These are phyloP conservation scores for Penicillium macrosclerotiorum DNA, from an alignment of 495 filamentous ascomycete species.

Conservation along the genomic window DNA sequence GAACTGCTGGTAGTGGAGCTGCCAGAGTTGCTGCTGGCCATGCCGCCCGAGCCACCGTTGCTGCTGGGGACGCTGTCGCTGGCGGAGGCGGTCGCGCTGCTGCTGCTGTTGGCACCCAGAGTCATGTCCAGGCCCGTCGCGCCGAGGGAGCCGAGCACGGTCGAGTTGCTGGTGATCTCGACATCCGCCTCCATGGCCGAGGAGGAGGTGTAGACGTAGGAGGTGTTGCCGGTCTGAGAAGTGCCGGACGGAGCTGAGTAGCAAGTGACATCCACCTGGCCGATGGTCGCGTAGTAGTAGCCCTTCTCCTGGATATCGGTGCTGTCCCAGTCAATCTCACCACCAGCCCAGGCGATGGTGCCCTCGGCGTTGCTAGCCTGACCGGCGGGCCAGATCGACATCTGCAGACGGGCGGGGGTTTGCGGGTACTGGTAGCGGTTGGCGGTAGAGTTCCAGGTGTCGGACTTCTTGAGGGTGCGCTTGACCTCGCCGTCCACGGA, in stretches of 20 bases:
- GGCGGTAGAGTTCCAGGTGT: conserved; percentile 81
- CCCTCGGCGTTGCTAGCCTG: conserved; percentile 73
- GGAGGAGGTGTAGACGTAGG: conserved; percentile 72
- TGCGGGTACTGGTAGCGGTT: conserved; percentile 89
- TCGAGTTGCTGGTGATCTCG: conserved; percentile 68
- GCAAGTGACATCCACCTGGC: conserved; percentile 78
- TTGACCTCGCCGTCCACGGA: conserved; percentile 72
- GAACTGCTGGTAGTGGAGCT: conserved; percentile 14
- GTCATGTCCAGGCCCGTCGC: conserved; percentile 75
- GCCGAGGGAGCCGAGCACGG: conserved; percentile 74
- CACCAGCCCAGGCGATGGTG: conserved; percentile 90
- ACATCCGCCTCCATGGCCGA: conserved; percentile 72
- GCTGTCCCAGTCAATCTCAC: conserved; percentile 81
- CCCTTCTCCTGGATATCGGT: conserved; percentile 75
- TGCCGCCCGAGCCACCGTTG: conserved; percentile 31
- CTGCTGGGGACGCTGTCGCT: conserved; percentile 38
- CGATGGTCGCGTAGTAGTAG: conserved; percentile 85
- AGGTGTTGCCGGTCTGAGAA: conserved; percentile 56
- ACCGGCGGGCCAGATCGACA: conserved; percentile 96
- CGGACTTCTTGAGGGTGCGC: conserved; percentile 67
- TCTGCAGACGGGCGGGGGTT: conserved; percentile 86
- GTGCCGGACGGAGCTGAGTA: conserved; percentile 69
- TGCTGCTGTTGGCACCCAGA: conserved; percentile 30
- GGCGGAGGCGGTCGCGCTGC: conserved; percentile 19
- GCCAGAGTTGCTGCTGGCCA: conserved; percentile 17